phyloP scores from a whole-genome alignment of 225 moss, liverwort and hornwort genomes.

The Polytrichum formosum region DNA sequence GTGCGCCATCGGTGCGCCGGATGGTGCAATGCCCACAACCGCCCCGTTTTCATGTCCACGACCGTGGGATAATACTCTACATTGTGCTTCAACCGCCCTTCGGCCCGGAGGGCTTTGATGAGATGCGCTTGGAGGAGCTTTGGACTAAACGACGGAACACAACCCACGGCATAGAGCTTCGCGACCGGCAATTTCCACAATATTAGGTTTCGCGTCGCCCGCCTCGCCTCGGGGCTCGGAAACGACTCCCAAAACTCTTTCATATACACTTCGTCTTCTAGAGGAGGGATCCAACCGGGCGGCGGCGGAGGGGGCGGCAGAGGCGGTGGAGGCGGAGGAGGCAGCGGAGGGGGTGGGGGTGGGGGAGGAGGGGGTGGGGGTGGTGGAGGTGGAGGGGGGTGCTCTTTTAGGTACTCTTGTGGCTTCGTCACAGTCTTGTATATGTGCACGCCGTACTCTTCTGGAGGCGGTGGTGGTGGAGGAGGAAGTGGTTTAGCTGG shows the following conservation, averaged over 20 bases:
- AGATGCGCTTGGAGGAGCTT: slow-evolving; percentile 28
- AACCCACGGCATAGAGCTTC: slow-evolving; percentile 35
- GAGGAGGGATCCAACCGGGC: not conserved
- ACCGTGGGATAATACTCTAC: slow-evolving; percentile 45
- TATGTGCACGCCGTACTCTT: slow-evolving; percentile 46
- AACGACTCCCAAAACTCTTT: slow-evolving; percentile 32
- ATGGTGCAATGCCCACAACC: slow-evolving; percentile 39
- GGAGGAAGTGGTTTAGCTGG: not conserved
- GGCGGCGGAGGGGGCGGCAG: accelerated
- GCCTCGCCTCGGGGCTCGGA: slow-evolving; percentile 9
- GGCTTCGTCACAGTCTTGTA: slow-evolving; percentile 29
- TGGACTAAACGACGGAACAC: slow-evolving; percentile 23
- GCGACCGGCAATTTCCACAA: slow-evolving; percentile 44
- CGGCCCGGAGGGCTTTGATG: slow-evolving; percentile 5
- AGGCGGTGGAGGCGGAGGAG: not conserved
- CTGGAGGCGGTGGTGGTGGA: not conserved
- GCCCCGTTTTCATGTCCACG: slow-evolving; percentile 24
- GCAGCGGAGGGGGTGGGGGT: too few species aligned
- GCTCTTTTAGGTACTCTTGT: slow-evolving; percentile 9
- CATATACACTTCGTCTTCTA: slow-evolving; percentile 23
- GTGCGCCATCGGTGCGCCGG: slow-evolving; percentile 23
- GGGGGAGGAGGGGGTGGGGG: too few species aligned
- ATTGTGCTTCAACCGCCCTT: slow-evolving; percentile 26
- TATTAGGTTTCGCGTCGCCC: slow-evolving; percentile 21
- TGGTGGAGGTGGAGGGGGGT: not conserved